phyloP scores from a whole-genome alignment of 2,329 filamentous ascomycete species.

The Lachnellula occidentalis region DNA sequence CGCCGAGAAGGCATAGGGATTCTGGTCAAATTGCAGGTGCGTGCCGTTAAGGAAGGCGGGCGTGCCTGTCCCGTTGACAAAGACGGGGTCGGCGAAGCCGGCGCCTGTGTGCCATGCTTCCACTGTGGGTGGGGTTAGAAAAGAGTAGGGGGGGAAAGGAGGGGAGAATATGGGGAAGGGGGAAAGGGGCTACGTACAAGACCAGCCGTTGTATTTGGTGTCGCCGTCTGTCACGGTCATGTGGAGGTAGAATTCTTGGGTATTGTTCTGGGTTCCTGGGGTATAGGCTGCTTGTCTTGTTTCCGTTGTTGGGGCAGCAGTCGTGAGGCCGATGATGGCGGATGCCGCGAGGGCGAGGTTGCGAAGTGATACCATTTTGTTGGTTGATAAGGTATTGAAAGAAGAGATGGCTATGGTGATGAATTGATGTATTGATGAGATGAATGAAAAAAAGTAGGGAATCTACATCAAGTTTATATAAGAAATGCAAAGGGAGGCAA shows the following conservation, averaged over 20 bases:
- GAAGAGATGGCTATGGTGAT: background rate
- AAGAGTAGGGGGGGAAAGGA: background rate
- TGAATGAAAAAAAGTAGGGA: background rate
- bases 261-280: conserved; percentile 21
- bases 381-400: background rate
- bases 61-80: conserved; percentile 4
- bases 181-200: conserved; percentile 3
- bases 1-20: conserved; percentile 13
- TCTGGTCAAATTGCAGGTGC: conserved; percentile 20
- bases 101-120: conserved; percentile 24
- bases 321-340: conserved; percentile 6
- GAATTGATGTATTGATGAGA: background rate
- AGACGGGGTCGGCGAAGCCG: conserved; percentile 20
- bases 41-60: conserved; percentile 21
- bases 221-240: background rate
- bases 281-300: conserved; percentile 9
- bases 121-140: conserved; percentile 11
- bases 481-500: background rate
- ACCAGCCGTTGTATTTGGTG: background rate
- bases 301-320: conserved; percentile 8
- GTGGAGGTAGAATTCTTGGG: conserved; percentile 10
- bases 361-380: conserved; percentile 16
- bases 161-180: background rate
- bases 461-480: background rate
- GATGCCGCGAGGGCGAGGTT: conserved; percentile 13